phyloP scores from a whole-genome alignment of 495 filamentous ascomycete species.

The Pyrenopolyporus hunteri region DNA sequence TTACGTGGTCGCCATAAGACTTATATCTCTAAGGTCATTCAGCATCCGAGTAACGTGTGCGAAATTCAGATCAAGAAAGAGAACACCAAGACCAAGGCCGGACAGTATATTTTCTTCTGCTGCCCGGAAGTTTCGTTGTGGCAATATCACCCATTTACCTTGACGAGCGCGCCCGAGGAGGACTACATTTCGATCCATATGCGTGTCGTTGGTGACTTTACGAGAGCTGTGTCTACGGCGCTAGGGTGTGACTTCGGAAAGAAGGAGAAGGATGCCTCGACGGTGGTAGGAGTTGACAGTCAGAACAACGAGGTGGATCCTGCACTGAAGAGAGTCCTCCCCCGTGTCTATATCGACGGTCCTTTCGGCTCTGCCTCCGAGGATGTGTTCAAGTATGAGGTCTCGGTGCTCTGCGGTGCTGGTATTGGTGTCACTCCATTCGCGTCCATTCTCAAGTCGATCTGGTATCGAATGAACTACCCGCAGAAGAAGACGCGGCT shows the following conservation, averaged over 20 bases:
- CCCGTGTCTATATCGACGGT: slow-evolving; percentile 77
- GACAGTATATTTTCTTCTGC: slow-evolving; percentile 84
- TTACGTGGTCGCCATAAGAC: slow-evolving; percentile 75
- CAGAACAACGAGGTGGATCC: slow-evolving; percentile 66
- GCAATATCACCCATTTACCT: slow-evolving; percentile 81
- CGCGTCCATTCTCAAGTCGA: slow-evolving; percentile 80
- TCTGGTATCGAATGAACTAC: slow-evolving; percentile 88
- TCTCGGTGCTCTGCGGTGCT: slow-evolving; percentile 69
- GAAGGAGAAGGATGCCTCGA: slow-evolving; percentile 58
- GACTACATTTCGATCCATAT: slow-evolving; percentile 83
- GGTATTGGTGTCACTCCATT: slow-evolving; percentile 79
- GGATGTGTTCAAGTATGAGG: slow-evolving; percentile 79
- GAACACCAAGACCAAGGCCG: slow-evolving; percentile 74
- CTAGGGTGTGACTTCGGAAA: slow-evolving; percentile 73
- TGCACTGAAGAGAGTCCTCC: slow-evolving; percentile 70
- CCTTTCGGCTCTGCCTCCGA: slow-evolving; percentile 81
- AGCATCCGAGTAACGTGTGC: slow-evolving; percentile 81
- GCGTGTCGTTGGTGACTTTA: slow-evolving; percentile 74
- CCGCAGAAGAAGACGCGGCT: slow-evolving; percentile 74
- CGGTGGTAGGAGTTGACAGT: slow-evolving; percentile 69
- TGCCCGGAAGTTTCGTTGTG: slow-evolving; percentile 80
- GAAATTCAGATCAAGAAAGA: slow-evolving; percentile 89
- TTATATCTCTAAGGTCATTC: slow-evolving; percentile 81
- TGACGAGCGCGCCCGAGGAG: slow-evolving; percentile 81
- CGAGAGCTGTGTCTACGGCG: slow-evolving; percentile 64